Conservation (phyloP, 495 filamentous ascomycete species). For the Talaromyces nanjingensis region DNA sequence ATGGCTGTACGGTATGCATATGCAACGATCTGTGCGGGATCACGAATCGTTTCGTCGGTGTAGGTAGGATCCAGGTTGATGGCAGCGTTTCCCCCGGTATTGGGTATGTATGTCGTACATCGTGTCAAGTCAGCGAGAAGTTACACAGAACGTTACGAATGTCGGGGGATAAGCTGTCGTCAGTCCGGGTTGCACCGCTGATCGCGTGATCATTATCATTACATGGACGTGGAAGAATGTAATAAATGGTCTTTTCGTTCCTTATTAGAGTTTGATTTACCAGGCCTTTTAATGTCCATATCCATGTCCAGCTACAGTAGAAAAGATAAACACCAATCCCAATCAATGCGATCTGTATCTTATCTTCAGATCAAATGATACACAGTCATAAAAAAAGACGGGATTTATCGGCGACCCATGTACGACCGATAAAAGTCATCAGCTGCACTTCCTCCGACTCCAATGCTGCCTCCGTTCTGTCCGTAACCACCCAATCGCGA, state of each 20-base stretch:
- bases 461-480: slow-evolving; percentile 32
- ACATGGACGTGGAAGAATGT: background rate
- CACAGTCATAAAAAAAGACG: background rate
- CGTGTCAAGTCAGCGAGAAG: background rate
- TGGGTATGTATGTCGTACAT: background rate
- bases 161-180: background rate
- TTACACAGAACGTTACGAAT: background rate
- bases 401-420: slow-evolving; percentile 50
- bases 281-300: background rate
- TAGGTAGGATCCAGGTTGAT: background rate
- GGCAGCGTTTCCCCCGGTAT: background rate
- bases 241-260: background rate
- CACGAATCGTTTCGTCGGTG: background rate
- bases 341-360: background rate
- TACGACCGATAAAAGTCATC: slow-evolving; percentile 81
- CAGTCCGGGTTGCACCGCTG: background rate
- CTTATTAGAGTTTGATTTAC: background rate
- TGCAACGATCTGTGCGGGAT: background rate
- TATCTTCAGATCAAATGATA: background rate
- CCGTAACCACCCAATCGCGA: slow-evolving; percentile 55
- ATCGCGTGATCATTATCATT: background rate
- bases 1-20: background rate
- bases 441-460: slow-evolving; percentile 52
- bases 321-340: background rate
- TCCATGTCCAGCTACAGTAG: background rate